Conservation (phyloP, 139 green algal species). For the Diplosphaera chodatii region DNA sequence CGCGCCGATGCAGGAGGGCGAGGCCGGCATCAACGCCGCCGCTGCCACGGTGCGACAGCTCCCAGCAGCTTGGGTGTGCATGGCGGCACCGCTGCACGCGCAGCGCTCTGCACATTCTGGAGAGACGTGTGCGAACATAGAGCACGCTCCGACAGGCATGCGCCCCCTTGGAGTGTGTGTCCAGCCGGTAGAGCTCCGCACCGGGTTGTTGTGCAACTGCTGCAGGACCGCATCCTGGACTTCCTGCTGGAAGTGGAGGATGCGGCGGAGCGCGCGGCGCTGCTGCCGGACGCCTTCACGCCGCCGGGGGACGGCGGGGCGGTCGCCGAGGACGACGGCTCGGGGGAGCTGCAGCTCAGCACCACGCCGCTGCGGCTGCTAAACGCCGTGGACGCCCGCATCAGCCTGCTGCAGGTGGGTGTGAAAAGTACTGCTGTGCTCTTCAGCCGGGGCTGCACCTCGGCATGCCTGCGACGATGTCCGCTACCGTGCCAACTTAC, state of each 20-base stretch:
- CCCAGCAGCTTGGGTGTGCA: too few relatives aligned
- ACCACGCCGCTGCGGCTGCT: conserved; percentile 32
- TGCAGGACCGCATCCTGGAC: conserved; percentile 34
- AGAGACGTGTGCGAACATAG: too few relatives aligned
- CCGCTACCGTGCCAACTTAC: too few relatives aligned
- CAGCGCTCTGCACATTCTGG: too few relatives aligned
- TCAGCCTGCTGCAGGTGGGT: neutral
- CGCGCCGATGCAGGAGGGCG: neutral
- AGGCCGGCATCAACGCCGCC: neutral
- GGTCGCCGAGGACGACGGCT: conserved; percentile 11
- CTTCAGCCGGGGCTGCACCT: too few relatives aligned
- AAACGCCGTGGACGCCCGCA: conserved; percentile 23
- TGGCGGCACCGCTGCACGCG: too few relatives aligned
- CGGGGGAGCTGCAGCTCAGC: conserved; percentile 22
- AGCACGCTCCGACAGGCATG: too few relatives aligned
- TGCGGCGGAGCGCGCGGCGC: conserved; percentile 9
- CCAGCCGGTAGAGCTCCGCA: too few relatives aligned
- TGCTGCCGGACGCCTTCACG: conserved; percentile 38
- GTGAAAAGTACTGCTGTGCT: too few relatives aligned
- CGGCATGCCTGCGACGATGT: too few relatives aligned
- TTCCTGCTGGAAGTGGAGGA: conserved; percentile 26
- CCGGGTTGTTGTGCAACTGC: too few relatives aligned
- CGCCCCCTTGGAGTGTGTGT: too few relatives aligned
- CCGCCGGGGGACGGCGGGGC: conserved; percentile 12
- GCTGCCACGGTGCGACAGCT: neutral